phyloP scores from a whole-genome alignment of 176 grass and related monocot species.

The Saccharum spontaneum region DNA sequence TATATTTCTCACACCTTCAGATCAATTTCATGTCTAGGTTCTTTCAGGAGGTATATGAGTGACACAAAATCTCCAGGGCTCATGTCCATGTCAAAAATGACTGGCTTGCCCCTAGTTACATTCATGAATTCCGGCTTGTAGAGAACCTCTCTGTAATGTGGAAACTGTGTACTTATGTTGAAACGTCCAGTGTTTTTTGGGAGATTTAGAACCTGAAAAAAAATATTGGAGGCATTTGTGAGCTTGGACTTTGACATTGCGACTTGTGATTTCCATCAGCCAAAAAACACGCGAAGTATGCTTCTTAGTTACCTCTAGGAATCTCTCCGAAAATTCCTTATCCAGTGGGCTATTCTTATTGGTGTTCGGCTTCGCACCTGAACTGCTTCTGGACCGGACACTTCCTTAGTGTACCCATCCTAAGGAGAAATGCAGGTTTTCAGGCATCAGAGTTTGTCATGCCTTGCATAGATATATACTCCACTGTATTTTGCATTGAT shows the following conservation, averaged over 20 bases:
- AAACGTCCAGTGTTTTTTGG: conserved; percentile 55
- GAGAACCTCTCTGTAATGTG: conserved; percentile 64
- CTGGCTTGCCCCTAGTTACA: conserved; percentile 43
- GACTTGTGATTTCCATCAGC: background rate
- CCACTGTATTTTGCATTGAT: background rate
- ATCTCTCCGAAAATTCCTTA: conserved; percentile 59
- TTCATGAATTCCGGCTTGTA: conserved; percentile 58
- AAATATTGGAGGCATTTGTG: background rate
- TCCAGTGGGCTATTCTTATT: conserved; percentile 55
- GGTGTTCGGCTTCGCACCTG: conserved; percentile 56
- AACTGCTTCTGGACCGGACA: conserved; percentile 51
- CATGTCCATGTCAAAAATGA: conserved; percentile 96
- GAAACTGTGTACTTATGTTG: conserved; percentile 72
- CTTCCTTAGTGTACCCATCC: conserved; percentile 91
- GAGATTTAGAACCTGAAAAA: conserved; percentile 69
- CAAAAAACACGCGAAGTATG: background rate
- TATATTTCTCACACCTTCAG: conserved; percentile 56
- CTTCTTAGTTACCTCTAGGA: conserved; percentile 61
- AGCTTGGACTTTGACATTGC: background rate
- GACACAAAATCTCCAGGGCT: conserved; percentile 90
- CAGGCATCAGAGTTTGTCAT: background rate
- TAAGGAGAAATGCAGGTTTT: background rate
- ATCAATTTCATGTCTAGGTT: conserved; percentile 61
- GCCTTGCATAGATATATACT: background rate
- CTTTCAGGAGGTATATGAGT: conserved; percentile 87